Percentiles rank a stretch among this genome's conserved stretches.
Evolutionary conservation across 345 rosid genomes (phyloP).

Genomic region (Isatis tinctoria): DNA sequence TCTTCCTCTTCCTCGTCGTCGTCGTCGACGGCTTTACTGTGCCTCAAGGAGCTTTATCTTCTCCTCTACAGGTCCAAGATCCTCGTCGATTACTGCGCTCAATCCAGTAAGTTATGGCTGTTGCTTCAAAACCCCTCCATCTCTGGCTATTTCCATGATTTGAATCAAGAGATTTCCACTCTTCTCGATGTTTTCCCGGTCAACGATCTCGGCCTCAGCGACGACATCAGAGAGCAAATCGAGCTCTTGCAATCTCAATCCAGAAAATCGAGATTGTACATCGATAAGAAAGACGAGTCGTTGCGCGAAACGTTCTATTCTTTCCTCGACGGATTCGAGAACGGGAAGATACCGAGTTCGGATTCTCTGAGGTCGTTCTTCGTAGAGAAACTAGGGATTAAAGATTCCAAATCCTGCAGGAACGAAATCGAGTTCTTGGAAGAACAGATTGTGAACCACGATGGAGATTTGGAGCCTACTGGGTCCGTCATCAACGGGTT

Average conservation of each 20-base stretch:
- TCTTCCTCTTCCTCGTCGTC: constrained; percentile 16
- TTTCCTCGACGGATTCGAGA: constrained; percentile 66
- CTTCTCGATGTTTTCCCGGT: constrained; percentile 87
- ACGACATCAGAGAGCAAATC: constrained; percentile 78
- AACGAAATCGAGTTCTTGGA: constrained; percentile 81
- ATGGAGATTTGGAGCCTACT: constrained; percentile 82
- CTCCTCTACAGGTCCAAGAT: constrained; percentile 83
- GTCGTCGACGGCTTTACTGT: constrained; percentile 43
- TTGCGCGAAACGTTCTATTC: constrained; percentile 48
- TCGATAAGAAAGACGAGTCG: constrained; percentile 70
- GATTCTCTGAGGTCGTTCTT: constrained; percentile 49
- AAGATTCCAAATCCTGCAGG: constrained; percentile 57
- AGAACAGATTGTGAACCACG: constrained; percentile 82
- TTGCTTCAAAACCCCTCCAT: constrained; percentile 75
- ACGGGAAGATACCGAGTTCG: constrained; percentile 47
- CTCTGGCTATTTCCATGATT: constrained; percentile 91
- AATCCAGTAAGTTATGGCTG: constrained; percentile 89
- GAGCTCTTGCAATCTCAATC: constrained; percentile 66
- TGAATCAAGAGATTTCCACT: constrained; percentile 82
- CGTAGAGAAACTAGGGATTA: constrained; percentile 53
- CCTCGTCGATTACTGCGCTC: constrained; percentile 69
- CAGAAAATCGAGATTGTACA: constrained; percentile 44
- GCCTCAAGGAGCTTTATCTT: constrained; percentile 84
- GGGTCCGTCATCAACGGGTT: constrained; percentile 79
- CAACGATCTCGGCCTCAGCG: constrained; percentile 49